phyloP scores from a whole-genome alignment of 2,329 filamentous ascomycete species.

The Hymenoscyphus fructigenus region DNA sequence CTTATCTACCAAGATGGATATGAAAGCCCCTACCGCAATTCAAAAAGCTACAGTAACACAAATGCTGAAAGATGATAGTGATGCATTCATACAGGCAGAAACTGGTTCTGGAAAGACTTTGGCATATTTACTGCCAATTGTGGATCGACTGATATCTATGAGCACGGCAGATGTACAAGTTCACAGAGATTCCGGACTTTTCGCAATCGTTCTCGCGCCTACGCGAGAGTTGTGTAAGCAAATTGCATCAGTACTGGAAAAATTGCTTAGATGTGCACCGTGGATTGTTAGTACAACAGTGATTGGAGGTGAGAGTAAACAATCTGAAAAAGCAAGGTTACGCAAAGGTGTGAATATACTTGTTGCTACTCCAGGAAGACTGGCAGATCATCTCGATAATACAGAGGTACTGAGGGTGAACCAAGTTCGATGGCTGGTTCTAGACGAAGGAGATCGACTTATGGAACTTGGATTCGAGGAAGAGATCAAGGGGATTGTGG shows the following conservation, averaged over 20 bases:
- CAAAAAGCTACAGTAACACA: conserved; percentile 86
- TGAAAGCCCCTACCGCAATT: conserved; percentile 91
- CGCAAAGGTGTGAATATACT: conserved; percentile 94
- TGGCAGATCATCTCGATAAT: conserved; percentile 89
- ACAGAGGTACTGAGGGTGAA: conserved; percentile 86
- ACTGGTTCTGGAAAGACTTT: conserved; percentile 97
- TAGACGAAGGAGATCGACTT: conserved; percentile 95
- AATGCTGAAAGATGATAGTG: conserved; percentile 74
- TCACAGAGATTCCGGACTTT: conserved; percentile 82
- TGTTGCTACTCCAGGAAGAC: conserved; percentile 87
- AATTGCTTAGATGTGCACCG: conserved; percentile 81
- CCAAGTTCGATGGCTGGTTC: conserved; percentile 87
- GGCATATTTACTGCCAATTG: conserved; percentile 89
- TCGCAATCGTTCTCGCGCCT: conserved; percentile 90
- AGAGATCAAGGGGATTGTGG: conserved; percentile 84
- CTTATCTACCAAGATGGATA: conserved; percentile 77
- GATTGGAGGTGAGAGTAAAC: conserved; percentile 67
- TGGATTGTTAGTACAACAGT: conserved; percentile 93
- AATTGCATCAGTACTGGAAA: conserved; percentile 83
- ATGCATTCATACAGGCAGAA: conserved; percentile 95
- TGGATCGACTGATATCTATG: conserved; percentile 81
- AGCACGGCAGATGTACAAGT: conserved; percentile 59
- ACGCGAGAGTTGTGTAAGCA: conserved; percentile 94
- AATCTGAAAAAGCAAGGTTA: conserved; percentile 86
- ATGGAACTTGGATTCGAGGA: conserved; percentile 99